phyloP scores from a whole-genome alignment of 2,329 filamentous ascomycete species.

The Parascedosporium putredinis region DNA sequence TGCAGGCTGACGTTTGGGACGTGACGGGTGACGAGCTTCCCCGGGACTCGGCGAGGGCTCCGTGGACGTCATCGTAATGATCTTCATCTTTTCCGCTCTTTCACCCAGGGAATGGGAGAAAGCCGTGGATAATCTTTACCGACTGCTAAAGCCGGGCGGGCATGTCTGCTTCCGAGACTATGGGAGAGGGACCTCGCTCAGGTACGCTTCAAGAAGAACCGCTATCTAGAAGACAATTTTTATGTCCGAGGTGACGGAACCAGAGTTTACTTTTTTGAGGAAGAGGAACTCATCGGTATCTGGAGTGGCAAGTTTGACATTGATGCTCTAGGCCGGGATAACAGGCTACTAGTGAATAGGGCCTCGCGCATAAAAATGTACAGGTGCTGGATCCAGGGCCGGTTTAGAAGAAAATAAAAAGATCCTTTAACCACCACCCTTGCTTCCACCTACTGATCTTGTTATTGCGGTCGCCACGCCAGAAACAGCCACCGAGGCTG shows the following conservation, averaged over 20 bases:
- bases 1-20: slow-evolving; percentile 94
- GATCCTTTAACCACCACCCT: background rate
- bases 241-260: slow-evolving; percentile 94
- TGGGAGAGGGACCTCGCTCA: slow-evolving; percentile 92
- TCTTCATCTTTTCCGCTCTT: slow-evolving; percentile 95
- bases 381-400: slow-evolving; percentile 86
- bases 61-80: slow-evolving; percentile 86
- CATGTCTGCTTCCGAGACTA: slow-evolving; percentile 93
- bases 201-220: slow-evolving; percentile 90
- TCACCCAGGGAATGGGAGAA: slow-evolving; percentile 74
- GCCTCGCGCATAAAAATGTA: slow-evolving; percentile 95
- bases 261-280: slow-evolving; percentile 93
- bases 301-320: slow-evolving; percentile 65
- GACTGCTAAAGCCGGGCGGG: slow-evolving; percentile 83
- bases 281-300: slow-evolving; percentile 67
- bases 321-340: slow-evolving; percentile 71
- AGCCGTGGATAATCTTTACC: slow-evolving; percentile 71
- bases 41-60: slow-evolving; percentile 66
- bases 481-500: background rate
- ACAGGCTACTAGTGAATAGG: slow-evolving; percentile 83
- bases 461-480: too few relatives aligned
- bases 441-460: background rate
- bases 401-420: slow-evolving; percentile 40
- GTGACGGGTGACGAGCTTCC: slow-evolving; percentile 64
- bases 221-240: slow-evolving; percentile 93